Evolutionary conservation across 768 basidiomycete species (phyloP).

Genomic region (Collybiopsis confluens): DNA sequence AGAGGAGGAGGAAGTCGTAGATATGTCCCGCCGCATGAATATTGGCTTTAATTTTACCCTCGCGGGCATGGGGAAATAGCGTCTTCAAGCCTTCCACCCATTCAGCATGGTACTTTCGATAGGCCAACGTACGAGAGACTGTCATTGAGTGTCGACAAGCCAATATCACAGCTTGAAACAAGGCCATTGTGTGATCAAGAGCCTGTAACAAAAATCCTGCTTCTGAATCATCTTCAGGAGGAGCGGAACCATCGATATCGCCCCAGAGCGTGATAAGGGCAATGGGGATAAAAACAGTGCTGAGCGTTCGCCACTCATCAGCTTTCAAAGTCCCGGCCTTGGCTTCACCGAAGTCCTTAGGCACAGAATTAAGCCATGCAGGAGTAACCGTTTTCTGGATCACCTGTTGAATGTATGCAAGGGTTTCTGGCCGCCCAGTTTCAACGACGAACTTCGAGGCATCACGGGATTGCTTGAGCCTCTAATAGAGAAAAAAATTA

Average conservation of each 20-base stretch:
- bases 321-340: slow-evolving; percentile 32
- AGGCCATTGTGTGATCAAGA: slow-evolving; percentile 21
- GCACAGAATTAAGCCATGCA: slow-evolving; percentile 24
- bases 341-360: slow-evolving; percentile 20
- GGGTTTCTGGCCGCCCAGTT: background rate
- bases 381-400: slow-evolving; percentile 19
- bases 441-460: background rate
- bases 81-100: slow-evolving; percentile 12
- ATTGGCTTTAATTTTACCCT: slow-evolving; percentile 17
- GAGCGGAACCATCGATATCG: background rate
- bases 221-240: background rate
- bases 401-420: slow-evolving; percentile 17
- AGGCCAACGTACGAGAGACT: background rate
- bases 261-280: slow-evolving; percentile 29
- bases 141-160: slow-evolving; percentile 14
- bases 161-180: slow-evolving; percentile 18
- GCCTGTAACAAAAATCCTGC: background rate
- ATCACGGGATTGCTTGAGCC: background rate
- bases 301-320: slow-evolving; percentile 28
- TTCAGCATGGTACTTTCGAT: background rate
- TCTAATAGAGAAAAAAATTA: background rate
- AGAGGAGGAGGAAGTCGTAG: slow-evolving; percentile 23
- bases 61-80: slow-evolving; percentile 13
- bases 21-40: slow-evolving; percentile 28
- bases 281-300: slow-evolving; percentile 28